Conservation (phyloP, 305 asterid species). For the Nicotiana rustica region DNA sequence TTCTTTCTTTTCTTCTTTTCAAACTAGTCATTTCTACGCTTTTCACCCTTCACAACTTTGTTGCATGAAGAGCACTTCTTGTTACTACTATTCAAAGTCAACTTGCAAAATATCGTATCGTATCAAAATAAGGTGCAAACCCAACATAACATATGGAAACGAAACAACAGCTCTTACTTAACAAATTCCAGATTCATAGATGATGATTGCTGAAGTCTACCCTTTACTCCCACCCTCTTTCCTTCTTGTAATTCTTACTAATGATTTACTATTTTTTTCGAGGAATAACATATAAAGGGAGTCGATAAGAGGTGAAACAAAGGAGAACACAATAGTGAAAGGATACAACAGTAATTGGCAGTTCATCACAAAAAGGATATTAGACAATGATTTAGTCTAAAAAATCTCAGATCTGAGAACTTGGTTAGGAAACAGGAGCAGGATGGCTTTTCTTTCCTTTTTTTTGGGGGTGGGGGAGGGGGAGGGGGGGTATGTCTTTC, state of each 20-base stretch:
- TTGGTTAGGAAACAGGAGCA: neutral
- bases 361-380: neutral
- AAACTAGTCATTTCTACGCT: too few relatives aligned
- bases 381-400: neutral
- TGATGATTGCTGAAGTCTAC: neutral
- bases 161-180: neutral
- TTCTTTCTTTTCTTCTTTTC: too few relatives aligned
- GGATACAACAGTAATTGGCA: neutral
- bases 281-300: neutral
- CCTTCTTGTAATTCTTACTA: neutral
- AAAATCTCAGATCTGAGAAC: neutral
- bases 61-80: too few relatives aligned
- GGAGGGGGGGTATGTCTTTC: too few relatives aligned
- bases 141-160: neutral
- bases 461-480: too few relatives aligned
- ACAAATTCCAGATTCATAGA: neutral
- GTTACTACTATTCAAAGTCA: too few relatives aligned
- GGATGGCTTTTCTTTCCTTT: too few relatives aligned
- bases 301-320: neutral
- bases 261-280: neutral
- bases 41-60: too few relatives aligned
- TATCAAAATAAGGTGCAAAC: too few relatives aligned
- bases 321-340: neutral
- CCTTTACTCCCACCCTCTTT: neutral
- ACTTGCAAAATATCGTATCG: too few relatives aligned